phyloP scores from a whole-genome alignment of 768 basidiomycete genomes.

The Boletus rubropictus region DNA sequence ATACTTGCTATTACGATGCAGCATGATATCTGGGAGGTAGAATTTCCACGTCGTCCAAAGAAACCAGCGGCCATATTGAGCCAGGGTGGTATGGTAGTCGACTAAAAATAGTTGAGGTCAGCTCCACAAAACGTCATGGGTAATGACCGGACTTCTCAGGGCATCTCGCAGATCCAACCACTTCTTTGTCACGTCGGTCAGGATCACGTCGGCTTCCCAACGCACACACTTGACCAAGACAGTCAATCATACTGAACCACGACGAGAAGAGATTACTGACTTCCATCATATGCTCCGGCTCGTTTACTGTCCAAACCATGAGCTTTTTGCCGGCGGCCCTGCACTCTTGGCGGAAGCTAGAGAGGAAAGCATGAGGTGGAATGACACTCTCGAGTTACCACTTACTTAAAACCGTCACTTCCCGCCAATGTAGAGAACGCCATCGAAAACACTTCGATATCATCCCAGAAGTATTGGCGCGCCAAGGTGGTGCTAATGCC shows the following conservation, averaged over 20 bases:
- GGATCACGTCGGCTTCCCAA: constrained; percentile 74
- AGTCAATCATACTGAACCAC: neutral
- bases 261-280: constrained; percentile 33
- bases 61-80: constrained; percentile 62
- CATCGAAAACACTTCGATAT: constrained; percentile 84
- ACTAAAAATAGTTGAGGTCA: constrained; percentile 30
- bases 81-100: constrained; percentile 61
- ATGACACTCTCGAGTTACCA: constrained; percentile 1
- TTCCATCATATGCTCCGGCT: constrained; percentile 86
- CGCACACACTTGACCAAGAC: constrained; percentile 51
- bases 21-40: constrained; percentile 46
- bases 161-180: constrained; percentile 61
- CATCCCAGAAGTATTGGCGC: constrained; percentile 83
- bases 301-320: constrained; percentile 97
- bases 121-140: neutral
- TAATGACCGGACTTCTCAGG: constrained; percentile 43
- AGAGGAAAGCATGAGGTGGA: constrained; percentile 2
- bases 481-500: constrained; percentile 67
- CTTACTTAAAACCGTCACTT: constrained; percentile 65
- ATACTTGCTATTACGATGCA: constrained; percentile 25
- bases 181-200: constrained; percentile 67
- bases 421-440: constrained; percentile 67
- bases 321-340: constrained; percentile 72
- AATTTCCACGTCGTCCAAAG: constrained; percentile 64
- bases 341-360: constrained; percentile 77